Percentiles rank a stretch among this genome's conserved stretches.
These are phyloP conservation scores for Pleurozium schreberi DNA, from an alignment of 225 moss, liverwort and hornwort genomes.

Conservation along the genomic window DNA sequence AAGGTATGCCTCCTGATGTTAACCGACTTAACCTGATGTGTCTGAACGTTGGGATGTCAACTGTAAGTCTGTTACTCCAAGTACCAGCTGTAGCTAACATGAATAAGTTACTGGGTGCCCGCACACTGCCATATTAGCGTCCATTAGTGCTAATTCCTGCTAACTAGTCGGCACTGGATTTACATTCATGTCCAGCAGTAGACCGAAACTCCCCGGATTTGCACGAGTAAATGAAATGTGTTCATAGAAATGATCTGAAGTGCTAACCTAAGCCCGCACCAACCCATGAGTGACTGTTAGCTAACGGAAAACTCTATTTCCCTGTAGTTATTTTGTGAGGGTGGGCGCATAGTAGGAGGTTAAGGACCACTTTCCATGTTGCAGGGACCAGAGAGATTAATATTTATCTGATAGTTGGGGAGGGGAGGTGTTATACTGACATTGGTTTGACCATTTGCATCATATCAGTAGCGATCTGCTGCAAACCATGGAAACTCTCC, in stretches of 20 bases:
- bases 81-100: not conserved
- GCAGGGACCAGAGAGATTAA: not conserved
- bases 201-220: not conserved
- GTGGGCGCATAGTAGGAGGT: not conserved
- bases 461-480: not conserved
- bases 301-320: not conserved
- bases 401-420: not conserved
- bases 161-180: not conserved
- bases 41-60: not conserved
- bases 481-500: not conserved
- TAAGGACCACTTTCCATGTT: not conserved
- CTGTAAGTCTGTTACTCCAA: not conserved
- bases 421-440: not conserved
- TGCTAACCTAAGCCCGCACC: not conserved
- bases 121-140: not conserved
- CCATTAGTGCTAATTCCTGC: not conserved
- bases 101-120: not conserved
- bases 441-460: not conserved
- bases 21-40: not conserved
- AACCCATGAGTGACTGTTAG: not conserved
- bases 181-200: not conserved
- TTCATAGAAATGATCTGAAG: not conserved
- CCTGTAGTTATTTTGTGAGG: not conserved
- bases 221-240: not conserved
- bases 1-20: conserved; percentile 5